These are phyloP conservation scores for Claviceps sp. DNA, from an alignment of 2,329 filamentous ascomycete genomes.

Conservation along the genomic window DNA sequence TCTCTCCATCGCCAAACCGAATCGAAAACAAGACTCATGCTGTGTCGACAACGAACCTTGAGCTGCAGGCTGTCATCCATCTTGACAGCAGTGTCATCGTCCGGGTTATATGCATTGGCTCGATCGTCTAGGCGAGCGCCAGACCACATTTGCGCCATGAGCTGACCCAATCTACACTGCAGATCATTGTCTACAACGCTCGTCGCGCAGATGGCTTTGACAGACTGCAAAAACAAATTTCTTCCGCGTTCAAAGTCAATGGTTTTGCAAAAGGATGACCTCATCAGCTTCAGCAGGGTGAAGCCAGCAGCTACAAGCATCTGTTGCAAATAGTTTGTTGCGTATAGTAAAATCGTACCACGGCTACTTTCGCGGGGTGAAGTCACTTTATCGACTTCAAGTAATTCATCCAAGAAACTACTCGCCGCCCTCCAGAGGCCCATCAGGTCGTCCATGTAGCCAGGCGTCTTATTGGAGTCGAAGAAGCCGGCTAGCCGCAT, in stretches of 20 bases:
- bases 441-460: conserved; percentile 62
- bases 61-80: conserved; percentile 63
- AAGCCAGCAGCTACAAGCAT: conserved; percentile 76
- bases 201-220: conserved; percentile 56
- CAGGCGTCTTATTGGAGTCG: conserved; percentile 57
- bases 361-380: conserved; percentile 31
- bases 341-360: conserved; percentile 48
- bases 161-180: conserved; percentile 64
- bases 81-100: conserved; percentile 34
- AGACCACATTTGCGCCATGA: conserved; percentile 84
- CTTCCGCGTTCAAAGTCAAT: conserved; percentile 56
- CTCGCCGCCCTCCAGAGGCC: conserved; percentile 61
- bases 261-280: conserved; percentile 61
- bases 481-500: conserved; percentile 71
- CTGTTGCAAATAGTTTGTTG: conserved; percentile 67
- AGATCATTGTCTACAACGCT: conserved; percentile 69
- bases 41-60: conserved; percentile 72
- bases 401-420: conserved; percentile 53
- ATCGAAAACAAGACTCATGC: conserved; percentile 75
- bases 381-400: conserved; percentile 37
- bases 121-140: conserved; percentile 42
- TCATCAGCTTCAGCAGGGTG: conserved; percentile 63
- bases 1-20: conserved; percentile 78
- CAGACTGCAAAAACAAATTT: conserved; percentile 56
- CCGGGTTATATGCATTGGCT: conserved; percentile 32